Evolutionary conservation across 2,329 filamentous ascomycete genomes (phyloP).

Genomic region (Aspergillus thermomutatus): DNA sequence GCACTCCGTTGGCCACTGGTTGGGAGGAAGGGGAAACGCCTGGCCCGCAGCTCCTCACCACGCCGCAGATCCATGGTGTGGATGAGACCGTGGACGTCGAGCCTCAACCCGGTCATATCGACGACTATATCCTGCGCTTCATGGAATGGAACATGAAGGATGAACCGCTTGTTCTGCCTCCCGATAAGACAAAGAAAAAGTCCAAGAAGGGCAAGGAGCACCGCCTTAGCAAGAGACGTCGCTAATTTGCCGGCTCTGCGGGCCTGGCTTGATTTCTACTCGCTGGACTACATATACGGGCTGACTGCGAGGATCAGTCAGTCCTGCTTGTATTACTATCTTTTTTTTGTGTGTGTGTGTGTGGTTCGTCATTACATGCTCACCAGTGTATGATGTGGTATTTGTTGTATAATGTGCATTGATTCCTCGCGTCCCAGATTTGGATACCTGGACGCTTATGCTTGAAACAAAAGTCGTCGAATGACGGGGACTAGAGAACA

Average conservation of each 20-base stretch:
- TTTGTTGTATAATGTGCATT: not conserved
- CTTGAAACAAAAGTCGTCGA: not conserved
- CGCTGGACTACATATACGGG: not conserved
- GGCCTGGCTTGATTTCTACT: not conserved
- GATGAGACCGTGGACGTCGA: slow-evolving; percentile 35
- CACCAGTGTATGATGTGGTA: not conserved
- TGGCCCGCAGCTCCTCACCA: slow-evolving; percentile 9
- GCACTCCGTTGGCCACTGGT: slow-evolving; percentile 36
- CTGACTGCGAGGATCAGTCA: not conserved
- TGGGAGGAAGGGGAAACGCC: slow-evolving; percentile 28
- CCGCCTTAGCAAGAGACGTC: slow-evolving; percentile 36
- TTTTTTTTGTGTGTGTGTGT: not conserved
- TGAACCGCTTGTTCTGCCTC: slow-evolving; percentile 46
- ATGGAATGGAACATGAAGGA: slow-evolving; percentile 60
- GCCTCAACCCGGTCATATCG: slow-evolving; percentile 58
- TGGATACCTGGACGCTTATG: not conserved
- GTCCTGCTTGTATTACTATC: not conserved
- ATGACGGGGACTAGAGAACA: not conserved
- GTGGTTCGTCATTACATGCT: not conserved
- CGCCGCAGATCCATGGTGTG: slow-evolving; percentile 17
- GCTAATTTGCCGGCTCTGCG: not conserved
- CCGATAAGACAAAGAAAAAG: slow-evolving; percentile 48
- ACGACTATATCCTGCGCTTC: slow-evolving; percentile 70
- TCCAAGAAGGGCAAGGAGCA: slow-evolving; percentile 48
- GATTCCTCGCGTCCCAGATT: not conserved